phyloP scores from a whole-genome alignment of 2,329 filamentous ascomycete genomes.

The Penicillium sp. region DNA sequence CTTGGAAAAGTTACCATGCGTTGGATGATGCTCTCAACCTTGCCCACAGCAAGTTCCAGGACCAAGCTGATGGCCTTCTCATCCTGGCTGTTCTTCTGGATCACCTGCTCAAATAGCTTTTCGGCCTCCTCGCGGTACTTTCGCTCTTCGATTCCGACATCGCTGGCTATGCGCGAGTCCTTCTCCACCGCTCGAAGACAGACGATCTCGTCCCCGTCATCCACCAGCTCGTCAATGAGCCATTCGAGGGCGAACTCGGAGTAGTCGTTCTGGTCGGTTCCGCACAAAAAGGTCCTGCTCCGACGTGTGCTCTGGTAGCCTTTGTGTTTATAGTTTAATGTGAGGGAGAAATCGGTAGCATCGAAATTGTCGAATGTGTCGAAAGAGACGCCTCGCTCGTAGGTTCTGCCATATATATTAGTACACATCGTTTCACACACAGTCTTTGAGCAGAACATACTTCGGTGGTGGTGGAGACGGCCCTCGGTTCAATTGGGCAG shows the following conservation, averaged over 20 bases:
- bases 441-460: constrained; percentile 27
- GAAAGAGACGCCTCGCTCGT: constrained; percentile 69
- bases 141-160: constrained; percentile 61
- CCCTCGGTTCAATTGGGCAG: constrained; percentile 27
- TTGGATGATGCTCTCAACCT: constrained; percentile 86
- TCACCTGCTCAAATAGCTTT: constrained; percentile 70
- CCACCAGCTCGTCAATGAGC: constrained; percentile 86
- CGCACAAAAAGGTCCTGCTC: constrained; percentile 85
- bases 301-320: constrained; percentile 79
- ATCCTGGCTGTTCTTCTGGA: constrained; percentile 76
- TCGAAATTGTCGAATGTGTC: constrained; percentile 69
- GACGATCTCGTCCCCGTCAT: constrained; percentile 90
- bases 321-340: constrained; percentile 79
- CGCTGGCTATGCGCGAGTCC: constrained; percentile 67
- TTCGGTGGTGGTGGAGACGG: constrained; percentile 44
- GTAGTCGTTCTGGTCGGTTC: constrained; percentile 86
- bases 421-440: neutral
- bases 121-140: constrained; percentile 76
- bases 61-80: constrained; percentile 78
- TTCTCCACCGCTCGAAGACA: constrained; percentile 87
- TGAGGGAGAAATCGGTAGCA: constrained; percentile 72
- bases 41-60: constrained; percentile 84
- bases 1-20: constrained; percentile 64
- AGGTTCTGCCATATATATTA: constrained; percentile 50
- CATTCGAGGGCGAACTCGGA: constrained; percentile 90